Evolutionary conservation across 306 rosid species (phyloP), one percentile per base, ranked within the genome.

Genomic region (Prunus salicina): DNA sequence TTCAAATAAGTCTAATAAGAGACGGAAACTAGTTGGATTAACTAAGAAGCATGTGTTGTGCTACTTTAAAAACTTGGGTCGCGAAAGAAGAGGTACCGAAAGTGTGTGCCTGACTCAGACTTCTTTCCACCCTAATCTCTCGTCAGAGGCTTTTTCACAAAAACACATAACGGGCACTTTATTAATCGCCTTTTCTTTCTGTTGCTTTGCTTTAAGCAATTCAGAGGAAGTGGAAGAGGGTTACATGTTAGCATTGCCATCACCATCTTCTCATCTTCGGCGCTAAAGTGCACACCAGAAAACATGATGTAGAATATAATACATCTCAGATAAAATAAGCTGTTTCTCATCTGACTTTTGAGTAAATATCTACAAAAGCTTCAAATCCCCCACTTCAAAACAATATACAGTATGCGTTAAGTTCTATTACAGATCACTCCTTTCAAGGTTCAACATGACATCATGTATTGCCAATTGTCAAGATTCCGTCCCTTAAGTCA

Each of bases 391-490:
- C 25, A 60, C 19, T 38, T 3, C 28, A 24, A 22, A 8, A 56
- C 27, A 22, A 12, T 5, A 24, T 61, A 61, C 65, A 50, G n/a
- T 63, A 38, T 38, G 8, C 2, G 43, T 38, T 38, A 38, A 38
- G 43, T 38, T 34, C 41, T 34, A 3, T 63, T 32, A 63, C 77
- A 60, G 53, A 19, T 57, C 52, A 41, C 12, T 4, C 30, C 30
- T 41, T 38, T 32, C 20, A 8, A 14, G 55, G 63, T 22, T 55
- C 22, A 67, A 51, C 62, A 57, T 53, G 34, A 55, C 25, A 64
- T 77, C 78, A 79, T 24, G 76, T 66, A 55, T 60, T 72, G 49
- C 86, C 93, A 78, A 79, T 82, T 19, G 80, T 20, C n/a, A 64
- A 47, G 62, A 71, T 60, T 72, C 24, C 73, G 24, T 28, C 75